Base-by-base conservation (phyloP, 164 flowering plant species). In the Sedum album region DNA sequence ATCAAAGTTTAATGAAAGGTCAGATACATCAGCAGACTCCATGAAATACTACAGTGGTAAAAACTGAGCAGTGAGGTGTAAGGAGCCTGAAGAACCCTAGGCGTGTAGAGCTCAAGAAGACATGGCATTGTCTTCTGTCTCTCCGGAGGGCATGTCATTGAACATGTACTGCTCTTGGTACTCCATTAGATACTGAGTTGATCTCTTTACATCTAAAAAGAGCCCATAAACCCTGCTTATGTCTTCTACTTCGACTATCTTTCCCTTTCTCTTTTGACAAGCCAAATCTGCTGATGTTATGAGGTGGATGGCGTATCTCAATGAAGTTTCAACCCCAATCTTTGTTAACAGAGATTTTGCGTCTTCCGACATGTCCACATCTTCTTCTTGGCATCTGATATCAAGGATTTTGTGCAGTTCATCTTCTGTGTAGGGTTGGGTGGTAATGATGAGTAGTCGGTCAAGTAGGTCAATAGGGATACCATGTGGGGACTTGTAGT, bases 401-500 rank as follows among this genome's bases (percentile, higher is more conserved):
- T 85, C 93, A n/a, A 93, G 73, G 68, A 90, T 88, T 73, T 86
- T 83, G 5, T 83, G 80, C 23, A 91, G 88, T 55, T 91, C 97
- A 18, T 87, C 95, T 60, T 82, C 86, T 2, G 88, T 84, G 68
- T 89, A 91, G 8, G 98, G 98, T 61, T 89, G 84, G 2, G 98
- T 94, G 11, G 93, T 57, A 78, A 94, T 88, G 74, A 91, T 88
- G 65, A 94, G 95, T 30, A 94, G 80, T 35, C 96, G 90, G 64
- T 94, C 96, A 23, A 94, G 93, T 42, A 91, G 82, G 70, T 92
- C 96, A 33, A 92, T 86, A 0, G 97, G 97, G 44, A 95, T 91
- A 15, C 99, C 99, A 76, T 94, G 99, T 18, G 99, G 96, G 39
- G 99, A 88, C 74, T 82, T 94, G 81, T 94, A 89, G 75, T 91